Conservation (phyloP, 164 flowering plant species). For the Nymphaea colorata region DNA sequence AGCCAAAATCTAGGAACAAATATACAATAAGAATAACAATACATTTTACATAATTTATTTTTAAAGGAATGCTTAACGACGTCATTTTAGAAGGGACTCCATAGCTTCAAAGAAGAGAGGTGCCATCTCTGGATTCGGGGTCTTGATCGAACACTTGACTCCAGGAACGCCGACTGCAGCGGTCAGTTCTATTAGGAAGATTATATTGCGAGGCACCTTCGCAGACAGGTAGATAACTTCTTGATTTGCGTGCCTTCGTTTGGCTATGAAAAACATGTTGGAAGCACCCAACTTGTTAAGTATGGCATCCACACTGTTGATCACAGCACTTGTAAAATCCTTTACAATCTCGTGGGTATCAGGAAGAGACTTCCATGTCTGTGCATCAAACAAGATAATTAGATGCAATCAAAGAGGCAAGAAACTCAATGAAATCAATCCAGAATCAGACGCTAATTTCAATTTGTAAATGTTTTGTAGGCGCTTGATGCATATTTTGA, state of each 20-base stretch:
- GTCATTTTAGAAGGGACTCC: constrained; percentile 48
- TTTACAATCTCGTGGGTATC: constrained; percentile 77
- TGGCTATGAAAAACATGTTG: constrained; percentile 89
- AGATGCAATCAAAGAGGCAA: background rate
- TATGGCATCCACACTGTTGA: constrained; percentile 62
- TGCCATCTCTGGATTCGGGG: constrained; percentile 81
- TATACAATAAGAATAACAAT: too few species aligned
- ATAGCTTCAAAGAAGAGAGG: constrained; percentile 90
- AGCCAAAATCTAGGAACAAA: too few species aligned
- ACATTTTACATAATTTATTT: too few species aligned
- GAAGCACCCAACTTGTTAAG: constrained; percentile 61
- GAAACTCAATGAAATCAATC: background rate
- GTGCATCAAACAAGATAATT: constrained; percentile 6
- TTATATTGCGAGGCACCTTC: constrained; percentile 58
- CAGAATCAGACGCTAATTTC: background rate
- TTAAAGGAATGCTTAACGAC: background rate
- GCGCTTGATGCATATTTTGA: too few species aligned
- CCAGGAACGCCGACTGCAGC: constrained; percentile 66
- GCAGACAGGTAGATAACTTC: constrained; percentile 88
- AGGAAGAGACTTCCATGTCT: constrained; percentile 97
- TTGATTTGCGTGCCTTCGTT: constrained; percentile 78
- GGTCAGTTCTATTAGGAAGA: constrained; percentile 82
- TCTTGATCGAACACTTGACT: constrained; percentile 79
- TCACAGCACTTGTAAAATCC: constrained; percentile 47
- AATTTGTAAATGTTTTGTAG: too few species aligned